phyloP scores from a whole-genome alignment of 1,284 basidiomycete genomes.

The Cutaneotrichosporon cavernicola region DNA sequence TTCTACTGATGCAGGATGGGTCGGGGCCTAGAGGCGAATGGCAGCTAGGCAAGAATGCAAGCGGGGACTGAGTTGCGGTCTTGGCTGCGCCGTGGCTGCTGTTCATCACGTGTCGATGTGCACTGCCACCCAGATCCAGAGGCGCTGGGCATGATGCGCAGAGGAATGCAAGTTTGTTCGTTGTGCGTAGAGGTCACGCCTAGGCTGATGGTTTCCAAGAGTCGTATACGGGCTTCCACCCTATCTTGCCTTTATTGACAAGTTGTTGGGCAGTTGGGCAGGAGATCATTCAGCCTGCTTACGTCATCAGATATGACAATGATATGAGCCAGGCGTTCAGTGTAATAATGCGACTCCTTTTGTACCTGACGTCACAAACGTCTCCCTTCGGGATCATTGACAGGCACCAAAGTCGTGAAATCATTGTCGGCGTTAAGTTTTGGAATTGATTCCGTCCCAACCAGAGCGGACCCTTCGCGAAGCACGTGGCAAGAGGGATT shows the following conservation, averaged over 20 bases:
- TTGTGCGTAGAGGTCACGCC: neutral
- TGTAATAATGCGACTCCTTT: too few species aligned
- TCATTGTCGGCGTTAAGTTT: neutral
- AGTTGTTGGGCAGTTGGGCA: too few species aligned
- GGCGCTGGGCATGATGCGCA: neutral
- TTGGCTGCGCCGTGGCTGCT: neutral
- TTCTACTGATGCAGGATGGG: too few species aligned
- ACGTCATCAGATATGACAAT: neutral
- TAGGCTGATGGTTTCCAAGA: neutral
- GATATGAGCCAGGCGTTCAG: too few species aligned
- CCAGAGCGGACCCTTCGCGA: neutral
- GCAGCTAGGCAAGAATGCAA: neutral
- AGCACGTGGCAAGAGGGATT: neutral
- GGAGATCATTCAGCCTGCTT: neutral
- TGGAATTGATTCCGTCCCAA: neutral
- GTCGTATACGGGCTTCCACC: too few species aligned
- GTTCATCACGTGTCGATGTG: neutral
- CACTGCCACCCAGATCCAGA: neutral
- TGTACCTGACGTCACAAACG: too few species aligned
- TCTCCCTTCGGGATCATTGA: too few species aligned
- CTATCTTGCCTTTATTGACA: too few species aligned
- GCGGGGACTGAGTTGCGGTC: neutral
- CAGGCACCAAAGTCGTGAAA: conserved; percentile 2
- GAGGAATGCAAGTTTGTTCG: neutral
- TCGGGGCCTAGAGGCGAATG: neutral